Evolutionary conservation across 2,329 filamentous ascomycete genomes (phyloP), one percentile per base, ranked within the genome.

Genomic region (Cladosporium sp.): DNA sequence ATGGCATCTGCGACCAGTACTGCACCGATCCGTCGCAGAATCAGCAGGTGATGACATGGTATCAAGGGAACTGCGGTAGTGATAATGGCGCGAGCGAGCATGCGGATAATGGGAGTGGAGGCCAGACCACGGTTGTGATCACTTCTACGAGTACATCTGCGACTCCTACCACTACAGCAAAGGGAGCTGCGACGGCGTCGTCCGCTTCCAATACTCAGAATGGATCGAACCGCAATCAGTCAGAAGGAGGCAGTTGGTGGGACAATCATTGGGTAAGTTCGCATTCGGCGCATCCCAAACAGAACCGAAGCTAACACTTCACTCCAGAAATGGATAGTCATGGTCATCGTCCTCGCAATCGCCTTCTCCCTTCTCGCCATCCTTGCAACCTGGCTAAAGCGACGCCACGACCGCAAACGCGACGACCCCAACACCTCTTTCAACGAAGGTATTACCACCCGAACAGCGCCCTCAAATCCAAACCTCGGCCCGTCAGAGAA

Each of bases 301-400:
- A 17, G 19, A 15, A 8, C 12, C 47, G 25, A 37, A 36, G 39
- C 14, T 28, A 25, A 36, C 9, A 19, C 11, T 11, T 28, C 3
- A n/a, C 14, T 8, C 17, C 60, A 72, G 70, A 82, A 86, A 76
- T 96, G 90, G 90, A 84, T 95, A 47, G 80, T 93, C 62, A 90
- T 94, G 81, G 80, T 94, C 55, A 86, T 91, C 64, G 77, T 93
- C 62, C 80, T 95, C 28, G 81, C 87, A 43, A 77, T 93, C 60
- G 87, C 79, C 55, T 88, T 95, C 61, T 75, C 81, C 14, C 78
- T 79, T 59, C 82, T 90, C 67, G 88, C 87, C 80, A 75, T 88
- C 39, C 80, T 83, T 17, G 88, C 87, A 39, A 84, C 86, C 68
- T 83, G 88, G 72, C 84, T 90, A 75, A 88, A 90, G 64, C 85